Base-by-base conservation (phyloP, 2,329 filamentous ascomycete species). In the Huntiella abstrusa region DNA sequence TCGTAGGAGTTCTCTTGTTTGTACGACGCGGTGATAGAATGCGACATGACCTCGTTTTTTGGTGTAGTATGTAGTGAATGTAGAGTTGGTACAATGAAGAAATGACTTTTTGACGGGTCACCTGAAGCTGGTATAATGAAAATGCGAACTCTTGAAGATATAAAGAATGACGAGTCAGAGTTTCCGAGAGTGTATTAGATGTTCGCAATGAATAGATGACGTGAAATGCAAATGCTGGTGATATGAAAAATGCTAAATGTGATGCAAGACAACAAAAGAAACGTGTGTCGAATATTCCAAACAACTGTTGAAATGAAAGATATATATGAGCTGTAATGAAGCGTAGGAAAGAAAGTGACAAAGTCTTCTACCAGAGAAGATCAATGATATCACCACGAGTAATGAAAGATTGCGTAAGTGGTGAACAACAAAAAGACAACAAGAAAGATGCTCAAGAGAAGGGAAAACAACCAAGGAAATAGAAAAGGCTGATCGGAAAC, bases 21-120 rank as follows among this genome's bases (percentile, higher is more conserved):
- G 39, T 62, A 56, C 47, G 59, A 60, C 50, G 64, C 6, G 8
- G 13, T 60, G 6, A 58, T 59, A 53, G 68, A 64, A 55, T 64
- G 68, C 46, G 67, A 62, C 67, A 69, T 69, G 22, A 28, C 22
- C 22, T 28, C 22, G 22, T 28, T 28, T 28, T 28, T 28, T 17
- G 4, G 22, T 10, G 22, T 12, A 40, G 3, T 13, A 19, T 40
- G 15, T 19, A 40, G 38, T 22, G 38, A 40, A 17, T 39, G 35
- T 13, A 16, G 13, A 22, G 33, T 11, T 36, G 22, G 8, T 28
- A 10, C 22, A 28, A 28, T 28, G 2, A 28, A 28, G 22, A 28
- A 4, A 28, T 28, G 22, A 28, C 22, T 28, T 28, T 22, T 28
- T 7, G 8, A 3, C 8, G 36, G 50, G 49, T 52, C 49, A 47